phyloP scores from a whole-genome alignment of 2,329 filamentous ascomycete species.

The Fusarium redolens region DNA sequence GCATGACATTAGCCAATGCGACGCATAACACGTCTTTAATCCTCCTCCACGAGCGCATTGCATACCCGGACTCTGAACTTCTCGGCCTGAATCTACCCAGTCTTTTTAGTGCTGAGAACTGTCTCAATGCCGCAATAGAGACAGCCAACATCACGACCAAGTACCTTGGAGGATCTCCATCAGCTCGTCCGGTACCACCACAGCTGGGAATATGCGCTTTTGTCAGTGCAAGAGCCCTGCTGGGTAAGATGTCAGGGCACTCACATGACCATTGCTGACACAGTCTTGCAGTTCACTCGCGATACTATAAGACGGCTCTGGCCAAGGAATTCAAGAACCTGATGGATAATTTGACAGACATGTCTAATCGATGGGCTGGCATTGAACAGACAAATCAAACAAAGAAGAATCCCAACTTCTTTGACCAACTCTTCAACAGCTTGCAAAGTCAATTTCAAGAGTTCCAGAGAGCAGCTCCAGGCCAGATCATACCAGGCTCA shows the following conservation, averaged over 20 bases:
- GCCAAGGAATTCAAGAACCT: not conserved
- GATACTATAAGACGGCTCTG: not conserved
- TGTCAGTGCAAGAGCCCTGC: not conserved
- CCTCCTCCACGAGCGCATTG: not conserved
- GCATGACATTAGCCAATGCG: not conserved
- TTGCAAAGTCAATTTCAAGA: not conserved
- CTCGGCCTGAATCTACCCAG: not conserved
- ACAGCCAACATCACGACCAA: not conserved
- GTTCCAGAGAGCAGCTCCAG: fast-evolving
- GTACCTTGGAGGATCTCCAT: not conserved
- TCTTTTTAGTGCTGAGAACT: not conserved
- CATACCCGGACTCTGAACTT: not conserved
- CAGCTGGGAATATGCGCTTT: not conserved
- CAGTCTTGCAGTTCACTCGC: not conserved
- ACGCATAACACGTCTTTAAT: not conserved
- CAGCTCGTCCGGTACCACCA: not conserved
- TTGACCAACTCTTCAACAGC: not conserved
- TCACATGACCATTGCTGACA: not conserved
- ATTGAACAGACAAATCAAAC: not conserved
- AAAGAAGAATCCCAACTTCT: not conserved
- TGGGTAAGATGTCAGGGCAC: not conserved
- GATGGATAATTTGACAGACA: not conserved
- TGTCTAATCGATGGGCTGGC: not conserved
- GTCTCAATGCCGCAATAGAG: not conserved
- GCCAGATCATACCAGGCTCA: not conserved